Base-by-base conservation (phyloP, 2,329 filamentous ascomycete genomes). In the Truncatella angustata region DNA sequence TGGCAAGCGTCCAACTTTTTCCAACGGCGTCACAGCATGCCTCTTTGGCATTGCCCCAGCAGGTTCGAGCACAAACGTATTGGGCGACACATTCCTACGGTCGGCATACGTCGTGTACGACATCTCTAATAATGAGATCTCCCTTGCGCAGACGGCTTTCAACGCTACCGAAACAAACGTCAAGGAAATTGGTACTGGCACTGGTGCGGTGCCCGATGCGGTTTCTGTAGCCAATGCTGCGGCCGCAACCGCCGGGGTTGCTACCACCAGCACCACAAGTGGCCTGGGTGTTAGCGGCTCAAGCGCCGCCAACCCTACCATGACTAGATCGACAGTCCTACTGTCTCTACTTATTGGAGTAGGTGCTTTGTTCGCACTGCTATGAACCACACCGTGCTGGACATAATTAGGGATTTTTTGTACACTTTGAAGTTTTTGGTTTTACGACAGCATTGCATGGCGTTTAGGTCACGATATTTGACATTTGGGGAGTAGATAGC, bases 31-130 rank as follows among this genome's bases (percentile, higher is more conserved):
- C 9, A 60, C 72, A 1, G 80, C 83, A 7, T 91, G 87, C 58
- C 73, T 86, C 32, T 88, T 90, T 60, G 87, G 86, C 51, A 79
- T 91, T 56, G 75, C 80, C 3, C 82, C 85, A 1, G 77, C 84
- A 1, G 77, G 76, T 2, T 58, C 67, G 1, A 73, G 77, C 26
- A 78, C 79, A n/a, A 77, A 79, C 39, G 81, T 90, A 2, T 72
- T 91, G 24, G 88, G 88, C 14, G 88, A 91, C 63, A 88, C 87
- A 0, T 91, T 91, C 66, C 73, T 91, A 50, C 77, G 88, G 44
- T 87, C 84, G 32, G 87, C 87, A 0, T 91, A 91, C 59, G 79
- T 90, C 12, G 87, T 91, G 10, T 91, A 88, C 64, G 87, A 91
- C 64, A 73, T 90, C 20, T 81, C 76, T 24, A 89, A 88, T 66